Evolutionary conservation across 768 basidiomycete species (phyloP), one percentile per base, ranked within the genome.

Genomic region (Cubamyces lactineus): DNA sequence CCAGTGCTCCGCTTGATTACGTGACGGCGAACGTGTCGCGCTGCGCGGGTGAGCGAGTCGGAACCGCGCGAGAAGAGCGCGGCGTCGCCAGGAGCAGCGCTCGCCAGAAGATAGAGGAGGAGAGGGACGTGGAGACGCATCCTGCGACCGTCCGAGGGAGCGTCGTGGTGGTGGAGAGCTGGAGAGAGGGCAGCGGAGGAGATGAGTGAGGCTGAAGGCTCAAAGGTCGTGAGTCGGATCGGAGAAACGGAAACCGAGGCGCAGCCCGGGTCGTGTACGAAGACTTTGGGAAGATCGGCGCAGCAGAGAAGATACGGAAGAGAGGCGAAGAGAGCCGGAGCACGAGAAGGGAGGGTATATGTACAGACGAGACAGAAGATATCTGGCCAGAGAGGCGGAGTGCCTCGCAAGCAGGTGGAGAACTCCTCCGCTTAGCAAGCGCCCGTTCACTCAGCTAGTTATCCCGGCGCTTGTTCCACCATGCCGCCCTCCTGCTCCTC

Each of bases 1-100:
- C 74, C 80, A 49, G 82, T 80, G 43, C 87, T 90, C 59, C 83
- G 84, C 58, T 78, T 80, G 46, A 82, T 71, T 30, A 88, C 87
- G 60, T 78, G 76, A 28, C 76, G 77, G 69, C 88, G 88, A 34
- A 81, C 78, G 34, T 74, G 78, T 51, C 78, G 75, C 19, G 84
- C 67, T 54, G 79, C 76, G 67, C 81, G 75, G 66, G 75, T 74
- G 68, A 81, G 62, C 53, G 81, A 71, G 26, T 73, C 73, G 47
- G 70, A 57, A 69, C 74, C 57, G 62, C 66, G 59, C 54, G 62
- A 46, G 59, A 66, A 7, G 67, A 66, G 53, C 57, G 57, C 60
- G 65, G 72, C 66, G 63, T 71, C 67, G 71, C 71, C 60, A 55
- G 61, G 69, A 67, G 63, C 62, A 40, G 70, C 66, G 39, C 73